A percentile compares a stretch with the other conserved stretches of the same genome.
Conservation (phyloP, 352 stramenopile genomes). For the Globisporangium okanoganense region DNA sequence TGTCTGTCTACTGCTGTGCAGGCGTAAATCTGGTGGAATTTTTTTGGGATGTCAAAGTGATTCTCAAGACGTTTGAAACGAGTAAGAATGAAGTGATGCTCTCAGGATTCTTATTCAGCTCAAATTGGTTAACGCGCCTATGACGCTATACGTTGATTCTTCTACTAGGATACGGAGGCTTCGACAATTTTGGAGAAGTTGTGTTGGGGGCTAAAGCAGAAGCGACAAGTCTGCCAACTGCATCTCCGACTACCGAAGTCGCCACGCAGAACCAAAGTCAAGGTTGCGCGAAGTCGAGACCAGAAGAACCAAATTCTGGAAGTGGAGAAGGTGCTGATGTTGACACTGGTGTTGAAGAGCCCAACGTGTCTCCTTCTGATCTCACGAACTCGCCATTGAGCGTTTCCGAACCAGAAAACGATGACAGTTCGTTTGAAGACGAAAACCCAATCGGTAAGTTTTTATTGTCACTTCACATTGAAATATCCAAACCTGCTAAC, state of each 20-base stretch:
- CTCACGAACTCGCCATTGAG: conserved; percentile 10
- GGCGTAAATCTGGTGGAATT: conserved; percentile 27
- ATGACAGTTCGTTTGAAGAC: conserved; percentile 17
- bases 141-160: neutral
- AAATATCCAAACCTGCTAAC: neutral
- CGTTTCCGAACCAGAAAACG: conserved; percentile 14
- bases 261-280: neutral
- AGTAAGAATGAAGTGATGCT: conserved; percentile 21
- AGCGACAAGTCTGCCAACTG: neutral
- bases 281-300: neutral
- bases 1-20: conserved; percentile 10
- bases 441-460: conserved; percentile 13
- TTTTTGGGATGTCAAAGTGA: conserved; percentile 27
- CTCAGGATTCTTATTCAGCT: neutral
- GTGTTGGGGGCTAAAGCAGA: conserved; percentile 10
- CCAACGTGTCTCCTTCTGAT: conserved; percentile 10
- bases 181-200: conserved; percentile 35
- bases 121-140: too few relatives aligned
- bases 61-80: conserved; percentile 38
- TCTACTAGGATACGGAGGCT: conserved; percentile 27
- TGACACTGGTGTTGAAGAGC: neutral
- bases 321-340: conserved; percentile 1
- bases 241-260: neutral
- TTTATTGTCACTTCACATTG: neutral
- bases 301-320: conserved; percentile 18